phyloP scores from a whole-genome alignment of 2,329 filamentous ascomycete species.

The Zasmidium citrigriseum region DNA sequence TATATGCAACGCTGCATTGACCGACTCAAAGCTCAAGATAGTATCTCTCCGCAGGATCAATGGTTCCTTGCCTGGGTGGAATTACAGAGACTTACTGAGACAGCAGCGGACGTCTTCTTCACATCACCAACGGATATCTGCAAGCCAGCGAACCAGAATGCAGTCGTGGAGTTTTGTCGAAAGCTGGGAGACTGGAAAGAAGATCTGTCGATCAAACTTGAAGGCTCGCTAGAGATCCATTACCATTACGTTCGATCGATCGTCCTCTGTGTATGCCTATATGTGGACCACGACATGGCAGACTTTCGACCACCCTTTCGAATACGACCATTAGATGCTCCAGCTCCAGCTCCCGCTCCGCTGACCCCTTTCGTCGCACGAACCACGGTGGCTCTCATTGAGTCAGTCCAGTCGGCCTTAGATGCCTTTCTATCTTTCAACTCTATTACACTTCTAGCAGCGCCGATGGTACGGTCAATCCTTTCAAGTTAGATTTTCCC shows the following conservation, averaged over 20 bases:
- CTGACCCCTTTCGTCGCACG: conserved; percentile 9
- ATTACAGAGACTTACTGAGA: conserved; percentile 5
- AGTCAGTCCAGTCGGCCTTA: conserved; percentile 5
- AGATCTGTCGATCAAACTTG: conserved; percentile 3
- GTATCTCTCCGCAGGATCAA: background rate
- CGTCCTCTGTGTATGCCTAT: conserved; percentile 7
- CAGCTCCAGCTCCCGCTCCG: background rate
- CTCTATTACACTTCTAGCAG: background rate
- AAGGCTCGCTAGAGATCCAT: conserved; percentile 9
- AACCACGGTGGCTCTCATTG: conserved; percentile 2
- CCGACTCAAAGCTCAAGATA: conserved; percentile 1
- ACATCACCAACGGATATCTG: conserved; percentile 1
- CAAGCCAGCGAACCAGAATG: background rate
- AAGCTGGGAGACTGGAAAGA: conserved; percentile 8
- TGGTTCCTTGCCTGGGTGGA: conserved; percentile 12
- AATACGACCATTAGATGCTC: conserved; percentile 4
- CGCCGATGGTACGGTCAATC: conserved; percentile 6
- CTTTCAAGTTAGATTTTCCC: no score
- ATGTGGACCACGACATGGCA: conserved; percentile 10
- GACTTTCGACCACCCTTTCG: conserved; percentile 11
- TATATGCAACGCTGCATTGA: conserved; percentile 11
- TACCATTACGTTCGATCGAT: conserved; percentile 9
- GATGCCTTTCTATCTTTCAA: conserved; percentile 10
- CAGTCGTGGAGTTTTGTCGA: background rate
- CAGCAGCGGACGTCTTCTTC: conserved; percentile 8